Evolutionary conservation across 2,329 filamentous ascomycete genomes (phyloP).

Genomic region (Domatiomyces globalis): DNA sequence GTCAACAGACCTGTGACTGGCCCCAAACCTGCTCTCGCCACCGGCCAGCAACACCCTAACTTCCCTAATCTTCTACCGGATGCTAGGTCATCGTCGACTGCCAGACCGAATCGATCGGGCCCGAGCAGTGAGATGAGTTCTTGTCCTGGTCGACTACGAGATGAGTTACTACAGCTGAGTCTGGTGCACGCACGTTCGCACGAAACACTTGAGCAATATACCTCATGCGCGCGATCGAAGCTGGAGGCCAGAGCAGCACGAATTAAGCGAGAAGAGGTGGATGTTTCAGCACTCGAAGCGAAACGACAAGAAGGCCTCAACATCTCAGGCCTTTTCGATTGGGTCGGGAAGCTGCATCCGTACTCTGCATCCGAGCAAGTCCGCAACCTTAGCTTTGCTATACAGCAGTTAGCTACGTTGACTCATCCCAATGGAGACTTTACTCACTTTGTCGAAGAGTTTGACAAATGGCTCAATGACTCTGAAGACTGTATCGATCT

Average conservation of each 20-base stretch:
- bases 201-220: constrained; percentile 6
- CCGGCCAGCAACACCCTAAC: constrained; percentile 26
- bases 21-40: constrained; percentile 23
- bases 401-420: neutral
- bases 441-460: neutral
- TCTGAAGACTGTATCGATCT: neutral
- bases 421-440: neutral
- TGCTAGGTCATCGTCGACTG: constrained; percentile 10
- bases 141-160: constrained; percentile 25
- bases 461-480: constrained; percentile 1
- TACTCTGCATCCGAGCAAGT: neutral
- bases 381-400: neutral
- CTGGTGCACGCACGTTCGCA: constrained; percentile 22
- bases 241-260: neutral
- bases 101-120: constrained; percentile 8
- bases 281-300: constrained; percentile 22
- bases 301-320: constrained; percentile 24
- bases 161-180: constrained; percentile 31
- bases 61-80: constrained; percentile 24
- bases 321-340: constrained; percentile 12
- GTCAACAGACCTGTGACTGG: neutral
- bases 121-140: constrained; percentile 16
- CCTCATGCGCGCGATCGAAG: constrained; percentile 4
- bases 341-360: constrained; percentile 1
- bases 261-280: constrained; percentile 24